Percentiles rank a stretch among this genome's conserved stretches.
Conservation (phyloP, 257 asterid species). For the Jaltomata sinuosa region DNA sequence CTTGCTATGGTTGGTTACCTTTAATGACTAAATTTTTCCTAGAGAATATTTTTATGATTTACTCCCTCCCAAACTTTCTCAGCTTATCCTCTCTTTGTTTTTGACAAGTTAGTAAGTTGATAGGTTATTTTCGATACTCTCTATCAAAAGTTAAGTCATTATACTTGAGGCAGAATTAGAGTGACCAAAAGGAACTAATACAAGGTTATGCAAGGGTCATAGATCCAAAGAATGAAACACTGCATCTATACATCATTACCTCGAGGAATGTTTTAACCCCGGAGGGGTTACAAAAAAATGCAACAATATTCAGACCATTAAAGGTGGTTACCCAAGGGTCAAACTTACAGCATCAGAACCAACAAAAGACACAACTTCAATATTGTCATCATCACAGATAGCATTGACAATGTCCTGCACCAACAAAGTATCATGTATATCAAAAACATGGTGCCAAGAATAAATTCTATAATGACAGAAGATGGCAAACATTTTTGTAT, state of each 20-base stretch:
- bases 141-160: neutral
- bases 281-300: neutral
- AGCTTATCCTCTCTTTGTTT: neutral
- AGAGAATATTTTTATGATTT: neutral
- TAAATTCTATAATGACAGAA: neutral
- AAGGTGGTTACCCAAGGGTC: neutral
- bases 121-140: too few relatives aligned
- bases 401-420: constrained; percentile 79
- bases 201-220: neutral
- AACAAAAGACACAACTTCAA: constrained; percentile 87
- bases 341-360: constrained; percentile 76
- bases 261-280: neutral
- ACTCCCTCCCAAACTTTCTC: neutral
- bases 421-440: neutral
- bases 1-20: neutral
- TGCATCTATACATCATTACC: neutral
- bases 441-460: neutral
- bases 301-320: neutral
- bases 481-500: neutral
- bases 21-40: neutral
- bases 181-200: neutral
- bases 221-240: neutral
- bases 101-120: neutral
- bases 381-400: constrained; percentile 86
- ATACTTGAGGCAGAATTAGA: neutral